Evolutionary conservation across 176 grass and related monocot species (phyloP), one percentile per base, ranked within the genome.

Genomic region (Raddia distichophylla): DNA sequence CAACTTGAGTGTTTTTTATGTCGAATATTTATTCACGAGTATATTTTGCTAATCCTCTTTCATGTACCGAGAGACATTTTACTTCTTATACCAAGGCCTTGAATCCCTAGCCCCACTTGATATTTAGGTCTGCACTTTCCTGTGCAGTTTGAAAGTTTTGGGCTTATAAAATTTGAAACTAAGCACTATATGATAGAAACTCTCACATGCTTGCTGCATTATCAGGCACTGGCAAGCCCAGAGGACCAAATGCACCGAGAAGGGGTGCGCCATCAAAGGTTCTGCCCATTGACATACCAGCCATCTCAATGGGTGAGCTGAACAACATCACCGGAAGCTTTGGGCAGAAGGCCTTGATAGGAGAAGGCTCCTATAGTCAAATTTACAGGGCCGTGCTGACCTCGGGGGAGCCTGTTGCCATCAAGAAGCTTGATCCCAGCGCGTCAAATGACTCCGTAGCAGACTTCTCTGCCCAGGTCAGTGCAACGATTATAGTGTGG

Each of bases 361-460:
- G 91, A 34, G 84, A 93, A 89, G 91, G 91, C 54, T 89, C 91
- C n/a, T 93, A 93, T 22, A 77, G 90, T 4, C 51, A 74, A 8
- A 88, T 93, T 67, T 87, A 87, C 55, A 49, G n/a, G 17, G 84
- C 84, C 52, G 58, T 54, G 37, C 66, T 92, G 7, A 20, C 47
- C 43, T 81, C 84, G 4, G 80, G 84, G 17, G 80, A 87, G 60
- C 53, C 10, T 44, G 84, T 83, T 27, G 91, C 91, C 17, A 87
- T 89, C 32, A 93, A 89, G 76, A 89, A 74, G 67, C 81, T 89
- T 9, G 90, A 92, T 33, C 86, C 86, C 42, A 84, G 58, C 61
- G 86, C 60, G 14, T 89, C 90, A 3, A 84, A 35, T 12, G 86
- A 92, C 46, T 65, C 87, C 0, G 46, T 78, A n/a, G 56, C 76